phyloP scores from a whole-genome alignment of 2,329 filamentous ascomycete species.

The Calonectria fujianensis region DNA sequence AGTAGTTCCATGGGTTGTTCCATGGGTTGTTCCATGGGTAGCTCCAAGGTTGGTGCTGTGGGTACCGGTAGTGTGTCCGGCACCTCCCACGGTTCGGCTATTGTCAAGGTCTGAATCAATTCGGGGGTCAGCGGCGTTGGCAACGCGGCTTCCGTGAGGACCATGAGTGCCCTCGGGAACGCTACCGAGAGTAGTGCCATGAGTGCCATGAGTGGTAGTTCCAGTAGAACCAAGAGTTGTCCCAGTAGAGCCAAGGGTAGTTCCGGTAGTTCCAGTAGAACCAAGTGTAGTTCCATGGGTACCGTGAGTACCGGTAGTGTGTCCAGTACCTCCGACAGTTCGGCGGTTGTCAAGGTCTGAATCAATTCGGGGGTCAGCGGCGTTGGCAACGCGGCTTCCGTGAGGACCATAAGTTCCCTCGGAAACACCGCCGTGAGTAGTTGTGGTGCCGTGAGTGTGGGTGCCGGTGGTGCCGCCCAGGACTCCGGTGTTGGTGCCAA shows the following conservation, averaged over 20 bases:
- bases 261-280: conserved; percentile 35
- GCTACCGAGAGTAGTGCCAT: conserved; percentile 23
- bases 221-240: not conserved
- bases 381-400: conserved; percentile 67
- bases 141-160: conserved; percentile 65
- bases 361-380: conserved; percentile 72
- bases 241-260: conserved; percentile 19
- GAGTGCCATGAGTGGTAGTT: not conserved
- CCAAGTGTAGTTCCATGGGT: conserved; percentile 47
- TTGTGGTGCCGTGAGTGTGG: not conserved
- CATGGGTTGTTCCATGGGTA: conserved; percentile 46
- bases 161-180: conserved; percentile 58
- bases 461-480: conserved; percentile 3
- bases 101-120: conserved; percentile 71
- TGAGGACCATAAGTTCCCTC: conserved; percentile 65
- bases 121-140: conserved; percentile 72
- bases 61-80: conserved; percentile 44
- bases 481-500: conserved; percentile 34
- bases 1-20: conserved; percentile 42
- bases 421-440: conserved; percentile 38
- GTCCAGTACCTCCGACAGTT: conserved; percentile 52
- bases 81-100: conserved; percentile 54
- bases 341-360: conserved; percentile 68
- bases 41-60: conserved; percentile 46
- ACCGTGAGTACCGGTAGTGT: conserved; percentile 38